A percentile compares a stretch with the other conserved stretches of the same genome.
These are phyloP conservation scores for Colletotrichum tofieldiae DNA, from an alignment of 2,329 filamentous ascomycete species.

Conservation along the genomic window DNA sequence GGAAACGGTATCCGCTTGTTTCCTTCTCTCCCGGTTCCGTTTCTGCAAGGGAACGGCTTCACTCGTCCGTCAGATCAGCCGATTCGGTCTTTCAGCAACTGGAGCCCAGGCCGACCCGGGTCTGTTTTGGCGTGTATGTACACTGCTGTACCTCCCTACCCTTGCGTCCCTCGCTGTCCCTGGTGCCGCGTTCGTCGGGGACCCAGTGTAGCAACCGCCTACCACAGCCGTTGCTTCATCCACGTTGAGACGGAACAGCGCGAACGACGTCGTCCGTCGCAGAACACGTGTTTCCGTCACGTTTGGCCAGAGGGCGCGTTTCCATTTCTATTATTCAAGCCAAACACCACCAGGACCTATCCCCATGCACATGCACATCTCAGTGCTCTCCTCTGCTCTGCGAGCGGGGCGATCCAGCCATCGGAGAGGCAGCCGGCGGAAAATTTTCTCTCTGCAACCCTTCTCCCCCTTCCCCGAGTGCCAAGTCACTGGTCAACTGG, in stretches of 20 bases:
- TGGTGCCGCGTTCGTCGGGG: neutral
- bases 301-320: constrained; percentile 15
- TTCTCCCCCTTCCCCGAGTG: constrained; percentile 10
- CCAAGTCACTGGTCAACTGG: neutral
- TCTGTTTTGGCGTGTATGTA: neutral
- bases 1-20: constrained; percentile 23
- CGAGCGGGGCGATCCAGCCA: constrained; percentile 16
- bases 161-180: neutral
- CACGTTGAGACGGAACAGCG: constrained; percentile 37
- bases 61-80: neutral
- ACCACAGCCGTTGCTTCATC: constrained; percentile 28
- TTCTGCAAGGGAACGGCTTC: constrained; percentile 6
- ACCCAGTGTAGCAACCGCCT: constrained; percentile 13
- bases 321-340: constrained; percentile 4
- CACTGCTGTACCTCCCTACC: neutral
- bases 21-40: constrained; percentile 27
- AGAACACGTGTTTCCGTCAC: constrained; percentile 35
- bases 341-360: neutral
- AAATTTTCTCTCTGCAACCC: constrained; percentile 29
- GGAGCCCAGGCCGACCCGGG: neutral
- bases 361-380: constrained; percentile 18
- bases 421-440: constrained; percentile 33
- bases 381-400: neutral
- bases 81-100: neutral
- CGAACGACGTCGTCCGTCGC: constrained; percentile 11